A percentile compares a stretch with the other conserved stretches of the same genome.
Conservation (phyloP, 495 filamentous ascomycete genomes). For the Talaromyces thailandensis region DNA sequence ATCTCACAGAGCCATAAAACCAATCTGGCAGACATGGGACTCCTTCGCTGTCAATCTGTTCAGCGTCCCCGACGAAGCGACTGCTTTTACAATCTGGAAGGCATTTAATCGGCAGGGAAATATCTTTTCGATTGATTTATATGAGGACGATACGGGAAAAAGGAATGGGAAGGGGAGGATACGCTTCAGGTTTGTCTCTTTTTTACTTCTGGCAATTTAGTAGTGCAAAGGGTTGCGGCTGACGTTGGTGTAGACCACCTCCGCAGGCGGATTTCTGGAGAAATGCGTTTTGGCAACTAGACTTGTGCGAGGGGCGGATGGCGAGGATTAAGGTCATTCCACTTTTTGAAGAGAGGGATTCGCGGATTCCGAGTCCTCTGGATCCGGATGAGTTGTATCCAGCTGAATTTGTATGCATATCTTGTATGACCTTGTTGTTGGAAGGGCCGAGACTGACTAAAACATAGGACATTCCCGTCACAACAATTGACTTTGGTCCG, state of each 20-base stretch:
- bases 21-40: conserved; percentile 27
- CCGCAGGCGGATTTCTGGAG: conserved; percentile 33
- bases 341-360: conserved; percentile 12
- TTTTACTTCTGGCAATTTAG: neutral
- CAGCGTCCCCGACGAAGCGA: conserved; percentile 23
- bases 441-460: neutral
- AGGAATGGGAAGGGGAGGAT: conserved; percentile 21
- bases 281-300: conserved; percentile 15
- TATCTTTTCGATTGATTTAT: conserved; percentile 35
- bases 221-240: conserved; percentile 4
- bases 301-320: conserved; percentile 11
- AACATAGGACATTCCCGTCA: conserved; percentile 19
- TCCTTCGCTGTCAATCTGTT: conserved; percentile 27
- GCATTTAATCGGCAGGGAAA: conserved; percentile 31
- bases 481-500: conserved; percentile 25
- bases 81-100: conserved; percentile 26
- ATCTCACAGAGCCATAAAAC: neutral
- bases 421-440: neutral
- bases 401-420: conserved; percentile 20
- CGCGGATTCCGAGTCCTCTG: conserved; percentile 21
- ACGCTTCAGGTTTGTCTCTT: conserved; percentile 31
- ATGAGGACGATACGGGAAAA: conserved; percentile 23
- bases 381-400: conserved; percentile 18
- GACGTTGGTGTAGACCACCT: conserved; percentile 24
- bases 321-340: conserved; percentile 8